Conservation (phyloP, 371 early-diverging fungal species). For the Fennellomyces sp. region DNA sequence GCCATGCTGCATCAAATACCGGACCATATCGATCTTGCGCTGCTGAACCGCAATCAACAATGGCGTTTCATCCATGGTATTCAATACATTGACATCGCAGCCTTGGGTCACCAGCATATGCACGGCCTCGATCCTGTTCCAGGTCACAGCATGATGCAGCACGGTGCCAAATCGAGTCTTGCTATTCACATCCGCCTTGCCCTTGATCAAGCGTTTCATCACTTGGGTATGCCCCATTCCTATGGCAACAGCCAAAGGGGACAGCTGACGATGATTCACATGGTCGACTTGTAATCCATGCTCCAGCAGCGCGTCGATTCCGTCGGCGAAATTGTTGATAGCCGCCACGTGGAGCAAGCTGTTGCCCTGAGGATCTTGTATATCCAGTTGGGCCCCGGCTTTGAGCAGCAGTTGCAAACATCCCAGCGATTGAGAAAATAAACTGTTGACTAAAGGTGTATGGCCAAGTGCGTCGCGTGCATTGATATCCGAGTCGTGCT, state of each 20-base stretch:
- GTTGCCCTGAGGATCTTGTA: conserved; percentile 67
- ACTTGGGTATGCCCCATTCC: conserved; percentile 31
- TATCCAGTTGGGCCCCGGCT: conserved; percentile 41
- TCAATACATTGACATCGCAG: conserved; percentile 37
- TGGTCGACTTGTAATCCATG: conserved; percentile 26
- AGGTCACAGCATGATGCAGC: conserved; percentile 47
- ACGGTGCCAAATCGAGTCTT: conserved; percentile 33
- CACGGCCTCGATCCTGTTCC: conserved; percentile 48
- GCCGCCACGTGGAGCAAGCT: conserved; percentile 57
- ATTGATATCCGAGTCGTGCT: conserved; percentile 49
- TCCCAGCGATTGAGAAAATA: conserved; percentile 30
- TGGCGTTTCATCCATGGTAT: conserved; percentile 47
- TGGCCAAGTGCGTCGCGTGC: conserved; percentile 69
- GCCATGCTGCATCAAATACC: conserved; percentile 34
- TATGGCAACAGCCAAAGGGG: conserved; percentile 49
- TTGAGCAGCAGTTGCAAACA: conserved; percentile 37
- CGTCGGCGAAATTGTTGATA: conserved; percentile 29
- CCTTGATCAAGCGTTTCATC: conserved; percentile 23
- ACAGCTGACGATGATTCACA: conserved; percentile 36
- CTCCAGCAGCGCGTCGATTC: conserved; percentile 23
- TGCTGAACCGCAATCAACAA: conserved; percentile 51
- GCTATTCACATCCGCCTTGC: conserved; percentile 42
- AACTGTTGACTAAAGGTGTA: conserved; percentile 53
- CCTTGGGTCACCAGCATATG: conserved; percentile 29
- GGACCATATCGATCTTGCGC: conserved; percentile 48